A percentile compares a stretch with the other conserved stretches of the same genome.
Conservation (phyloP, 768 basidiomycete species). For the Favolaschia claudopus region DNA sequence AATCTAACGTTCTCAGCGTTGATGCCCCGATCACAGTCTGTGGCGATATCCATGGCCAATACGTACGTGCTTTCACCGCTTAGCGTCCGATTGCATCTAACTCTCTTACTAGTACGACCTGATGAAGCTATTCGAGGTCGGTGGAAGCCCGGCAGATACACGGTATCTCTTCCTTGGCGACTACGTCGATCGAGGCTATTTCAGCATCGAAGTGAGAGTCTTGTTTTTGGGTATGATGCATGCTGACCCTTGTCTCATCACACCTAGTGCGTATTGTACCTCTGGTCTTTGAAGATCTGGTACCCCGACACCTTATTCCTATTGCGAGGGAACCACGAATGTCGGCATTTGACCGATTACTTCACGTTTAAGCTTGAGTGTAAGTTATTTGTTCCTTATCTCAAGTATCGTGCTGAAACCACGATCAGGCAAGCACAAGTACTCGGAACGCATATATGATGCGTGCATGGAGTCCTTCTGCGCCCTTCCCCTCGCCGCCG, state of each 20-base stretch:
- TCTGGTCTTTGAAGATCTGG: constrained; percentile 99
- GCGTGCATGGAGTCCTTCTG: constrained; percentile 99
- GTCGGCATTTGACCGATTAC: constrained; percentile 97
- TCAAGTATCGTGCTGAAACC: constrained; percentile 2
- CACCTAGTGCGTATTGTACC: constrained; percentile 90
- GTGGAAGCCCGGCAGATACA: constrained; percentile 93
- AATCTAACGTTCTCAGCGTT: constrained; percentile 91
- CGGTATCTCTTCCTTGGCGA: constrained; percentile 93
- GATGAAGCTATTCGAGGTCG: constrained; percentile 96
- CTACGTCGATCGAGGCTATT: constrained; percentile 93
- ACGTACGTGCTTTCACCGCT: constrained; percentile 62
- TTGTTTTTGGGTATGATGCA: background rate
- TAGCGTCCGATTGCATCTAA: constrained; percentile 8
- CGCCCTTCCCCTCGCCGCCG: constrained; percentile 89
- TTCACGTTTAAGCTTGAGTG: constrained; percentile 99
- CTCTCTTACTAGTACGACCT: constrained; percentile 75
- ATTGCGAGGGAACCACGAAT: constrained; percentile 98
- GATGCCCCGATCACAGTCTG: constrained; percentile 99
- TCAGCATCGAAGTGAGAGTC: constrained; percentile 82
- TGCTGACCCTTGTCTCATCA: constrained; percentile 12
- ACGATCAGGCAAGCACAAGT: constrained; percentile 92
- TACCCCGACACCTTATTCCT: constrained; percentile 97
- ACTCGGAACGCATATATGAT: constrained; percentile 95
- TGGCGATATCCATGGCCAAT: constrained; percentile 99
- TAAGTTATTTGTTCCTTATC: constrained; percentile 48